Base-by-base conservation (phyloP, 2,329 filamentous ascomycete genomes). In the Teratosphaeriaceae sp. region DNA sequence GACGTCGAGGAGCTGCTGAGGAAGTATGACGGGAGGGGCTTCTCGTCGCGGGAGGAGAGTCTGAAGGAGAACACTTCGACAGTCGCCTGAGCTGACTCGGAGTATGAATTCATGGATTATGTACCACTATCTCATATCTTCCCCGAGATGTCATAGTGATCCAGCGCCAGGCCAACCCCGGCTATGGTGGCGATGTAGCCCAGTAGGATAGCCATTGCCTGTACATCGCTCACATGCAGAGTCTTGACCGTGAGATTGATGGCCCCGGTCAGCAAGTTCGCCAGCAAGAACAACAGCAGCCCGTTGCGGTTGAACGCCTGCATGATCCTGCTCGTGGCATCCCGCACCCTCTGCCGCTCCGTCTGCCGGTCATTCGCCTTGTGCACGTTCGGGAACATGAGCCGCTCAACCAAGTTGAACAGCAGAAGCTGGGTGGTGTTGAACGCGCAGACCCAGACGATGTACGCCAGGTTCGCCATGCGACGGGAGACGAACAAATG, bases 361-460 rank as follows among this genome's bases (percentile, higher is more conserved):
- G 74, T 68, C 52, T 70, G 61, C 42, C 64, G 68, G 44, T 65
- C 66, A 1, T 65, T 65, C 1, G 78, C 75, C 48, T 74, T 79
- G 63, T 88, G 79, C 5, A 84, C 75, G 2, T 73, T 70, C 0
- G 87, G 85, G 63, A 95, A 94, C 63, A 89, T 81, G 2, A 85
- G 20, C 2, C 77, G 81, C 63, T 98, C 90, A 19, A 92, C 75
- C 12, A 82, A 61, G 57, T 82, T 88, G 63, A 90, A 95, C 1
- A 83, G 73, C 6, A 86, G 70, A 8, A 98, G 71, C 61, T 95
- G 88, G n/a, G 76, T 73, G 48, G 79, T 82, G 69, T 97, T 98
- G 72, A 92, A 96, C 2, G 87, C 83, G n/a, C 82, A 76, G 6
- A 94, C 84, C 88, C 90, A 97, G 34, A 95, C 72, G 33, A 97